Evolutionary conservation across 2,329 filamentous ascomycete species (phyloP), one percentile per base, ranked within the genome.

Genomic region (Trichoderma koningii): DNA sequence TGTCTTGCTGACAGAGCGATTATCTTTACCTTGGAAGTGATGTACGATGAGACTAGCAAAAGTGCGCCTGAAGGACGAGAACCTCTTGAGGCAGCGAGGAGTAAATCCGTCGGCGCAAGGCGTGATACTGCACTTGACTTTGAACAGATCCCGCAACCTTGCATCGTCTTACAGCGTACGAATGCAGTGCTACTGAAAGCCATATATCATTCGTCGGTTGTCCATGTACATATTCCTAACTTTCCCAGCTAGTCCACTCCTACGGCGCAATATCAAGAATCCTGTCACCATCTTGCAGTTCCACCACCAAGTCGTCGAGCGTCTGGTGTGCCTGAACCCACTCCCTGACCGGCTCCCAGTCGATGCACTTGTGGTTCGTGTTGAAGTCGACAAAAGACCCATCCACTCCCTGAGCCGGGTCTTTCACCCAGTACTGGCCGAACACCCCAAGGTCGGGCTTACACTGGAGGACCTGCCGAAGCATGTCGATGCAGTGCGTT

Each of bases 371-470:
- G 28, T 63, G 59, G 26, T 63, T 26, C 23, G 59, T 63, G 17
- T 63, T 63, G 38, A 63, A 63, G 28, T 63, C 59, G 38, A 63
- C 59, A 38, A 63, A 63, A 17, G 59, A 63, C n/a, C 59, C 59
- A 17, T 63, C 59, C 28, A 63, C 26, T 10, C 59, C 59, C 59
- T 63, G 41, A 10, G 41, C 38, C 38, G 52, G 26, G 41, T 63
- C 59, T n/a, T 30, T 63, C 5, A 63, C 59, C 59, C 59, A 63
- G 19, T 63, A 63, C 50, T 63, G 59, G 7, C 59, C 59, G 19
- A 63, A 63, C 12, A 63, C 59, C 5, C 59, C 59, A 6, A 63
- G 14, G 41, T 63, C 59, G 14, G 59, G 59, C 26, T 63, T 63
- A 7, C 59, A 63, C 41, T 63, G 59, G 59, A 63, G n/a, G 3